These are phyloP conservation scores for Farysia itapuensis DNA, from an alignment of 1,284 basidiomycete species.

Conservation along the genomic window DNA sequence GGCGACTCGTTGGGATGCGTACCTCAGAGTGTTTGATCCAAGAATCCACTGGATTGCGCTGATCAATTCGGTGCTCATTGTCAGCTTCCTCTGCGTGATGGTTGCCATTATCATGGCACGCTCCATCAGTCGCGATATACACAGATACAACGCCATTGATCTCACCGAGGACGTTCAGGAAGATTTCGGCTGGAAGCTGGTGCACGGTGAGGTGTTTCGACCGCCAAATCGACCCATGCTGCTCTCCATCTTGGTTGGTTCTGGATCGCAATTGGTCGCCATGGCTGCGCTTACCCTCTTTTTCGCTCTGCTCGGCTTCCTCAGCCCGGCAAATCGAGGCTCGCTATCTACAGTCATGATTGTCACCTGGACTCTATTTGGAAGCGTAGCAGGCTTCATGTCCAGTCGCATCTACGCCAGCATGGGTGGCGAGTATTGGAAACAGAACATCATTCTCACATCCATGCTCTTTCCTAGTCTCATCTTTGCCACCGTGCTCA, in stretches of 20 bases:
- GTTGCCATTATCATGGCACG: constrained; percentile 86
- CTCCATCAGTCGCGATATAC: constrained; percentile 86
- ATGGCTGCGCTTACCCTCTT: constrained; percentile 93
- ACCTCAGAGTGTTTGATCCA: constrained; percentile 62
- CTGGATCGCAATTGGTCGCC: constrained; percentile 82
- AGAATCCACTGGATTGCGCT: constrained; percentile 77
- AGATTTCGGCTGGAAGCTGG: constrained; percentile 96
- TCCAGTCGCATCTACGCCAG: constrained; percentile 82
- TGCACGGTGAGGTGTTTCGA: constrained; percentile 95
- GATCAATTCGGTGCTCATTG: constrained; percentile 76
- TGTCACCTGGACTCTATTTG: constrained; percentile 92
- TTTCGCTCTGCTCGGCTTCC: constrained; percentile 94
- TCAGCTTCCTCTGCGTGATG: constrained; percentile 80
- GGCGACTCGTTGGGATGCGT: constrained; percentile 95
- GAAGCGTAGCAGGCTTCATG: constrained; percentile 84
- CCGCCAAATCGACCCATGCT: constrained; percentile 73
- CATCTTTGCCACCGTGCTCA: constrained; percentile 57
- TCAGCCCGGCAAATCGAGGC: constrained; percentile 92
- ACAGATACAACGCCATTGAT: constrained; percentile 93
- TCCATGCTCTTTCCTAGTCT: constrained; percentile 85
- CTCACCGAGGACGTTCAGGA: constrained; percentile 93
- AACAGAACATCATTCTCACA: constrained; percentile 82
- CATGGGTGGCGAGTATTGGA: constrained; percentile 76
- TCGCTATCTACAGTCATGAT: constrained; percentile 94
- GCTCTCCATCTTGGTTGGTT: constrained; percentile 82